A percentile compares a stretch with the other conserved stretches of the same genome.
phyloP scores from a whole-genome alignment of 495 filamentous ascomycete genomes.

The Penicillium cinerascens region DNA sequence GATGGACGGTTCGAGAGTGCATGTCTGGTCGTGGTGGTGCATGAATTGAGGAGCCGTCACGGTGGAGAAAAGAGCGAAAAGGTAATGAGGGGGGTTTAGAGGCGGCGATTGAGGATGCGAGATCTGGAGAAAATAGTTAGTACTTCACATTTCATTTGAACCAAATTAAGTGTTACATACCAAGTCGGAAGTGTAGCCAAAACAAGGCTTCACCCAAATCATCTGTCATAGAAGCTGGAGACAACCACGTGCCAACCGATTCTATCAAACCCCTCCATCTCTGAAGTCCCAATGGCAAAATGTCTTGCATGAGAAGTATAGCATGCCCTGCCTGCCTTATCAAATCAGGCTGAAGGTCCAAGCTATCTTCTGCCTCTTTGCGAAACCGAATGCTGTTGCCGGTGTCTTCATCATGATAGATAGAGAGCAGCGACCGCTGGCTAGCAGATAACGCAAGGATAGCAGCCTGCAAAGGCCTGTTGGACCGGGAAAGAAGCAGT shows the following conservation, averaged over 20 bases:
- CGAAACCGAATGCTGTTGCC: constrained; percentile 15
- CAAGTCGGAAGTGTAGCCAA: constrained; percentile 23
- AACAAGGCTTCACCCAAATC: constrained; percentile 21
- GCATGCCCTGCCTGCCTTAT: constrained; percentile 12
- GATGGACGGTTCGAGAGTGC: constrained; percentile 7
- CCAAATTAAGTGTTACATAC: not conserved
- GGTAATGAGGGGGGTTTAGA: constrained; percentile 14
- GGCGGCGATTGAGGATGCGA: constrained; percentile 16
- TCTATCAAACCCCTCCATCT: constrained; percentile 15
- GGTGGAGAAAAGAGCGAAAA: constrained; percentile 21
- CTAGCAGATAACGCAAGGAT: constrained; percentile 20
- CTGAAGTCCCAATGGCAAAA: constrained; percentile 15
- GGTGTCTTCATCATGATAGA: constrained; percentile 5
- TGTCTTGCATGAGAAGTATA: constrained; percentile 17
- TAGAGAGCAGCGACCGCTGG: constrained; percentile 13
- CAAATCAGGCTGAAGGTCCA: constrained; percentile 10
- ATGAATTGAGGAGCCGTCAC: constrained; percentile 18
- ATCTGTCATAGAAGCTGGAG: constrained; percentile 1
- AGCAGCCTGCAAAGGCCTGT: constrained; percentile 17
- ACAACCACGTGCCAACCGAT: not conserved
- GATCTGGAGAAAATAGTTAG: constrained; percentile 7
- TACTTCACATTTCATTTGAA: not conserved
- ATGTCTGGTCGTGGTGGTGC: not conserved
- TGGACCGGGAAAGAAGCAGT: constrained; percentile 21
- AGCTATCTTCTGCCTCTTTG: constrained; percentile 15